phyloP scores from a whole-genome alignment of 2,329 filamentous ascomycete genomes.

The Fusarium sp. region DNA sequence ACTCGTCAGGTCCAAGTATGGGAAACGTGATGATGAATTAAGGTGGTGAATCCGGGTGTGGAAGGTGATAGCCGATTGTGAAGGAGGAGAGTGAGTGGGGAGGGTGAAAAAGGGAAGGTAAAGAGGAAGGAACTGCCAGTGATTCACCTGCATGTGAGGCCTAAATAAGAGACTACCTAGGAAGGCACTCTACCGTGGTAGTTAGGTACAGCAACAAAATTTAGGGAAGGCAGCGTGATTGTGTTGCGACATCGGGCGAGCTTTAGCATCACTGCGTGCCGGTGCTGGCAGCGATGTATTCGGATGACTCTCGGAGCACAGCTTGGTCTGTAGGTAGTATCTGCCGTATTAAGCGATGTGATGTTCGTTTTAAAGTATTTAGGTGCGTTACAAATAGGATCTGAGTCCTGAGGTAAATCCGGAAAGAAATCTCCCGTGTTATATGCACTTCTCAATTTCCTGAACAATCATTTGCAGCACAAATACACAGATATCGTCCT shows the following conservation, averaged over 20 bases:
- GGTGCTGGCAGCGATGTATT: conserved; percentile 8
- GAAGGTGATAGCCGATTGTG: neutral
- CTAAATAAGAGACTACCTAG: neutral
- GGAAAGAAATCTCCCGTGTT: neutral
- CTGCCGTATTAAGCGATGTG: neutral
- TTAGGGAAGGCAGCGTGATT: neutral
- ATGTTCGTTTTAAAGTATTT: neutral
- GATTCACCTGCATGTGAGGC: neutral
- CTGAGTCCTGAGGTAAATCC: neutral
- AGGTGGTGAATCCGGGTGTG: neutral
- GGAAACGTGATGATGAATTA: neutral
- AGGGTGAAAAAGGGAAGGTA: neutral
- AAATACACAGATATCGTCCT: conserved; percentile 35
- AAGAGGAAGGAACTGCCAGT: neutral
- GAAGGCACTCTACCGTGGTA: neutral
- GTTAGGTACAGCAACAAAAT: neutral
- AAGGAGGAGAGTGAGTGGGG: no score
- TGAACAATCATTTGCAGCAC: conserved; percentile 18
- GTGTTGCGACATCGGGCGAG: neutral
- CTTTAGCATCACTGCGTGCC: conserved; percentile 7
- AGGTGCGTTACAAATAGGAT: no score
- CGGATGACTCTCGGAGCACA: neutral
- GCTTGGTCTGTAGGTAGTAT: neutral
- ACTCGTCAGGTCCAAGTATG: conserved; percentile 13
- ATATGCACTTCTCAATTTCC: neutral